Conservation (phyloP, 2,329 filamentous ascomycete species). For the Cercospora sp. region DNA sequence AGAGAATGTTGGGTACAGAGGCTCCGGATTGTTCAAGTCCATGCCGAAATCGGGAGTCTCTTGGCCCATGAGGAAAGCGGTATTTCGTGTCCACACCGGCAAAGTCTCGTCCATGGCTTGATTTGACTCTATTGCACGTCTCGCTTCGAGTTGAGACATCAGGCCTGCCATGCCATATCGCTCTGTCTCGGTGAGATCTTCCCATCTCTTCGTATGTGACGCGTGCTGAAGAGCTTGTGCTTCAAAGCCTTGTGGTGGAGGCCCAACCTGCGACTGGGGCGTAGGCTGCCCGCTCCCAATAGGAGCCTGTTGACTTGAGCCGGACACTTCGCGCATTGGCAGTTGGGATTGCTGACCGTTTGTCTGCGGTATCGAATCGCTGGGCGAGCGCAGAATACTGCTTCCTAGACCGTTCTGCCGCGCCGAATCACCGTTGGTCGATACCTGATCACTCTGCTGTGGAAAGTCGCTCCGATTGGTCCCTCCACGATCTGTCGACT, state of each 20-base stretch:
- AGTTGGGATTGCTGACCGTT: conserved; percentile 32
- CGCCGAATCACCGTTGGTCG: conserved; percentile 43
- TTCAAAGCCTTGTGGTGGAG: conserved; percentile 12
- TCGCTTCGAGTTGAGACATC: conserved; percentile 50
- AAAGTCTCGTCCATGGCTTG: conserved; percentile 35
- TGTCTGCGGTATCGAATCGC: conserved; percentile 23
- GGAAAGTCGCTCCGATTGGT: conserved; percentile 61
- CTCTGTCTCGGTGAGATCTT: conserved; percentile 61
- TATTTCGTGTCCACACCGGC: conserved; percentile 32
- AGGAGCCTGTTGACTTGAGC: conserved; percentile 29
- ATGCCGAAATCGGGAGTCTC: conserved; percentile 64
- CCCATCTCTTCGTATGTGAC: conserved; percentile 45
- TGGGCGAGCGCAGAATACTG: conserved; percentile 29
- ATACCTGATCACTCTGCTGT: conserved; percentile 56
- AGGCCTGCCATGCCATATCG: conserved; percentile 61
- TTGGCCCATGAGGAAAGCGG: conserved; percentile 58
- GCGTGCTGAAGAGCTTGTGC: conserved; percentile 28
- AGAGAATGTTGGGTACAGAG: conserved; percentile 64
- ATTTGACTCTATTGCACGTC: conserved; percentile 31
- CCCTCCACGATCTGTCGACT: conserved; percentile 37
- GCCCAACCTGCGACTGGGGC: conserved; percentile 17
- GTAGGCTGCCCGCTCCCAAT: conserved; percentile 26
- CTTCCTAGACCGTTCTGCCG: conserved; percentile 30
- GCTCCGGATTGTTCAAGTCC: conserved; percentile 56
- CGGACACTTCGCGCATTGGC: conserved; percentile 31